phyloP scores from a whole-genome alignment of 306 rosid species.

The Citrullus colocynthis region DNA sequence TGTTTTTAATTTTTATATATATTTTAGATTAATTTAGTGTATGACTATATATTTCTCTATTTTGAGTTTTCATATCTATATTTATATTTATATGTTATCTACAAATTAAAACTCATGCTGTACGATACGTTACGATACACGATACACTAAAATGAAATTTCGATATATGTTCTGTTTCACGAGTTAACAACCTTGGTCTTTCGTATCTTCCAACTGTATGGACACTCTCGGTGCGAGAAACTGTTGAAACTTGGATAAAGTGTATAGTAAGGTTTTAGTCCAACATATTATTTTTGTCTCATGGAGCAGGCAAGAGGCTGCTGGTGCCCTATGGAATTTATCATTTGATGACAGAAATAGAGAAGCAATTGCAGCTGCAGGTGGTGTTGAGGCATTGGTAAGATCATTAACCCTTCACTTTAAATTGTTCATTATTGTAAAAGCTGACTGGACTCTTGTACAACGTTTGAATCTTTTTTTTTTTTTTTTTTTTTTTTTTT shows the following conservation, averaged over 20 bases:
- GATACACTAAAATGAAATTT: too few relatives aligned
- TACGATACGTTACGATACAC: too few relatives aligned
- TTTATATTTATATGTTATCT: too few relatives aligned
- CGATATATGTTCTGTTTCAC: too few relatives aligned
- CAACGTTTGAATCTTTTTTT: not conserved
- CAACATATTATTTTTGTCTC: not conserved
- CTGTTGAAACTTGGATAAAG: not conserved
- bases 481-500: too few relatives aligned
- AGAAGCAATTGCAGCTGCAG: slow-evolving; percentile 94
- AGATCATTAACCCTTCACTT: slow-evolving; percentile 6
- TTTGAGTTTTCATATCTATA: too few relatives aligned
- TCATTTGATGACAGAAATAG: slow-evolving; percentile 98
- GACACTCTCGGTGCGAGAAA: not conserved
- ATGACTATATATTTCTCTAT: too few relatives aligned
- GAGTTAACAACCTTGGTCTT: too few relatives aligned
- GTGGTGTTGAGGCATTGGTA: slow-evolving; percentile 99
- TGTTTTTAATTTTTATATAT: too few relatives aligned
- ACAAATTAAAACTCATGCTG: too few relatives aligned
- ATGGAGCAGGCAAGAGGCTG: slow-evolving; percentile 93
- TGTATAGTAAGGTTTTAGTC: not conserved
- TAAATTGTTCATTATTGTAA: not conserved
- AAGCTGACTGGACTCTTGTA: not conserved
- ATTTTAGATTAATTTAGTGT: too few relatives aligned
- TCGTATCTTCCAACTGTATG: not conserved
- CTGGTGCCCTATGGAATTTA: slow-evolving; percentile 98